A percentile compares a stretch with the other conserved stretches of the same genome.
These are phyloP conservation scores for Jamesozyma spencerorum DNA, from an alignment of 805 yeast genomes.

Conservation along the genomic window DNA sequence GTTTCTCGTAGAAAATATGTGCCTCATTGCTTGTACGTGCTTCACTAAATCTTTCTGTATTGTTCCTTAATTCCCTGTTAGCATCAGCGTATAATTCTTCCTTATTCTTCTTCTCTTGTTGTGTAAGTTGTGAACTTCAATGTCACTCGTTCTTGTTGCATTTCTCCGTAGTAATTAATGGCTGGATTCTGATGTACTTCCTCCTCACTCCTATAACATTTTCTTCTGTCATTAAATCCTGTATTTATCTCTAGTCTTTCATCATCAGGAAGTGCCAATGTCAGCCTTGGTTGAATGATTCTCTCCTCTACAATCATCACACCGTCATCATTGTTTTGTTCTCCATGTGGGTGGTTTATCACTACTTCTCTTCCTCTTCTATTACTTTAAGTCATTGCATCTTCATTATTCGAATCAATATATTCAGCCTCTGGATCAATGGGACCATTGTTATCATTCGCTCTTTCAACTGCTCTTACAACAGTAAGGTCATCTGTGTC, in stretches of 20 bases:
- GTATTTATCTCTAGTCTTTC: conserved; percentile 16
- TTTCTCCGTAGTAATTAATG: conserved; percentile 10
- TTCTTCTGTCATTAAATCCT: conserved; percentile 18
- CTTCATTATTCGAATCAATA: conserved; percentile 21
- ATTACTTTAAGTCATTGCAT: not conserved
- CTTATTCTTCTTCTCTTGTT: conserved; percentile 6
- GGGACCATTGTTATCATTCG: conserved; percentile 11
- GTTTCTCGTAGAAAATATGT: not conserved
- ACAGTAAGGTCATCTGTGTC: conserved; percentile 19
- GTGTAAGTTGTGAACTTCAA: conserved; percentile 4
- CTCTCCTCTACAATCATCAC: conserved; percentile 25
- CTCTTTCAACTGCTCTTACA: conserved; percentile 11
- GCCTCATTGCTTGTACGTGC: not conserved
- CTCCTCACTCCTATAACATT: conserved; percentile 23
- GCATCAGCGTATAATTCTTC: no score
- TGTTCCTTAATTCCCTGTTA: not conserved
- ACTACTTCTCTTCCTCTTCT: not conserved
- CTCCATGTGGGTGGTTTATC: not conserved
- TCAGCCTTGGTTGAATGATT: conserved; percentile 16
- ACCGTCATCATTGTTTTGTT: conserved; percentile 18
- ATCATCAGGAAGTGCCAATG: conserved; percentile 23
- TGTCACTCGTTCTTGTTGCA: conserved; percentile 1
- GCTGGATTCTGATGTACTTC: conserved; percentile 10
- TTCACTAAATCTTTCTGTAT: not conserved
- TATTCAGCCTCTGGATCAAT: conserved; percentile 22